Base-by-base conservation (phyloP, 2,329 filamentous ascomycete species). In the Nannizziopsis arthrosporioides region DNA sequence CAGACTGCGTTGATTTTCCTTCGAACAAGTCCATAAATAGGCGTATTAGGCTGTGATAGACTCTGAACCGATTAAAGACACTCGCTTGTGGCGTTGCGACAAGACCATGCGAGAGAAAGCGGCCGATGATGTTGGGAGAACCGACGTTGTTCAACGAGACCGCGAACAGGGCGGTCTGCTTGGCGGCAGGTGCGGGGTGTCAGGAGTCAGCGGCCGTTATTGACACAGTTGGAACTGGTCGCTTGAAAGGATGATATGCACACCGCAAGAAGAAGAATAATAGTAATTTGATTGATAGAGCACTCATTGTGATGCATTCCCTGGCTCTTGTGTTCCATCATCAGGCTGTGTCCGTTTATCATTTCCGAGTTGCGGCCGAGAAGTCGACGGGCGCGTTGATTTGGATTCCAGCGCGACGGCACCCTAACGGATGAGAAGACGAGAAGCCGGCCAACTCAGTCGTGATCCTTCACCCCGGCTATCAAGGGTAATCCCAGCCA, bases 51-150 rank as follows among this genome's bases (percentile, higher is more conserved):
- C n/a, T n/a, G 35, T 37, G 17, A 37, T 15, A 37, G n/a, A 37
- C 17, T 17, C 10, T 37, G 9, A 17, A 37, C 2, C 8, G 35
- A 17, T 37, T 37, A 37, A 11, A 17, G 35, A 17, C 17, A 7
- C 42, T 45, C 43, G 43, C 44, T 46, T 46, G 44, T 46, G 44
- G 36, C 36, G 36, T 15, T 11, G 35, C 11, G 35, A 45, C 22
- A 8, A 19, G 11, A 38, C 19, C 18, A 30, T 30, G 15, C 8
- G 31, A 35, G 11, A 27, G 18, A 19, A 44, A 5, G 3, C 9
- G 17, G 17, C 19, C 37, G 37, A 5, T n/a, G 36, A 38, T 5
- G 11, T 12, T 9, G 15, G 14, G 15, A 40, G 17, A n/a, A n/a
- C 8, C 11, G 14, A 39, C 11, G 14, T 12, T 11, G 37, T 17